phyloP scores from a whole-genome alignment of 2,329 filamentous ascomycete species.

The Chalara sp. region DNA sequence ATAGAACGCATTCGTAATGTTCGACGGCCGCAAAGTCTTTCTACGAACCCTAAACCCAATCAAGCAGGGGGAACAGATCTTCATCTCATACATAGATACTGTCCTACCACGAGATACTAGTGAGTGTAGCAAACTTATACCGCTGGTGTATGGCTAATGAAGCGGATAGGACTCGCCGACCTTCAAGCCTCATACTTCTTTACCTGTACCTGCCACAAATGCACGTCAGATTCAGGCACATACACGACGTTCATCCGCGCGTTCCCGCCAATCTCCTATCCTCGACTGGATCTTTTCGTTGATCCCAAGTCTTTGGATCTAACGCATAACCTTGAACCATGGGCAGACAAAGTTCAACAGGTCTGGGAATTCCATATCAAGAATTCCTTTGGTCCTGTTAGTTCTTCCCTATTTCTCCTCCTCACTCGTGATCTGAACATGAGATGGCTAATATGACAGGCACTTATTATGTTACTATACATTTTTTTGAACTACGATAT shows the following conservation, averaged over 20 bases:
- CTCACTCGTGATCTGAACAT: no score
- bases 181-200: conserved; percentile 21
- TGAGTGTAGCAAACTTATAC: background rate
- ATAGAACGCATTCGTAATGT: conserved; percentile 49
- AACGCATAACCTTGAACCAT: no score
- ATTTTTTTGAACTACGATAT: conserved; percentile 36
- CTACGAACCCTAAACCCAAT: conserved; percentile 45
- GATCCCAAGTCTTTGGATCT: background rate
- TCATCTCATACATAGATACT: conserved; percentile 55
- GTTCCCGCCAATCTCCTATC: background rate
- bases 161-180: conserved; percentile 3
- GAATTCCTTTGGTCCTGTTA: no score
- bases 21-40: conserved; percentile 43
- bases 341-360: no score
- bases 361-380: no score
- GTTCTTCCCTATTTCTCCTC: no score
- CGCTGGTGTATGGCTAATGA: no score
- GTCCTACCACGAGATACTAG: conserved; percentile 8
- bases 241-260: conserved; percentile 10
- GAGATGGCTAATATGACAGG: conserved; percentile 33
- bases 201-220: conserved; percentile 18
- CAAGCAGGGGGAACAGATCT: conserved; percentile 46
- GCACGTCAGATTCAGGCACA: conserved; percentile 9
- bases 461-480: conserved; percentile 37
- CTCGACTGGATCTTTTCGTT: conserved; percentile 3